Base-by-base conservation (phyloP, 2,329 filamentous ascomycete species). In the Fusarium denticulatum region DNA sequence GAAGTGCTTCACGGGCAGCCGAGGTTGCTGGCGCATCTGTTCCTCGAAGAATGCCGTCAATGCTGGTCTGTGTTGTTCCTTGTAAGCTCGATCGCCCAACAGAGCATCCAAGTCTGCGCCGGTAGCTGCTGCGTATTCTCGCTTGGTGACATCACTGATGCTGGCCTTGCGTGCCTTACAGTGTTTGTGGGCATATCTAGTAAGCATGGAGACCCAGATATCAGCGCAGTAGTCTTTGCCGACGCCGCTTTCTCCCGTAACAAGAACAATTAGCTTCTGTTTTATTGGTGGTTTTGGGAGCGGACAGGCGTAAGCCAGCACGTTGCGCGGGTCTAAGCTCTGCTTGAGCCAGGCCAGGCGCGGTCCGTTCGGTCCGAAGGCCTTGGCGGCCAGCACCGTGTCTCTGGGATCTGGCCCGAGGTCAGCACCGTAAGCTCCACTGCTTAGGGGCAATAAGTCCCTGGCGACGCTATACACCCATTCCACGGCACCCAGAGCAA, bases 151-250 rank as follows among this genome's bases (percentile, higher is more conserved):
- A 76, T 90, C 65, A 12, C 67, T 50, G 34, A 69, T 69, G 12
- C 53, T 64, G 37, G 84, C 39, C 67, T 18, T n/a, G 15, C 30
- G 47, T 24, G 30, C 46, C 22, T 34, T 50, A 22, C 22, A 50
- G 46, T 16, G 46, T 16, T 24, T 50, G 30, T 24, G 5, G 46
- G 22, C 28, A 34, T 7, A 34, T 18, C 28, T 34, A 13, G 46
- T 76, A 69, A 90, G 81, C 0, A 80, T 42, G 0, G 85, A 85
- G 50, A 77, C 85, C 88, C 88, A 92, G 56, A 87, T 53, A 3
- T 79, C 72, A n/a, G 89, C 89, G 75, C 87, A 90, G 76, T 88
- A 86, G 81, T 92, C 89, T 74, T 92, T 92, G 16, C 90, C 90
- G 14, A 82, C 86, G 56, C 88, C 78, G 78, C 80, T 86, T 66